Conservation (phyloP, 371 early-diverging fungal genomes). For the Parasitella parasitica region DNA sequence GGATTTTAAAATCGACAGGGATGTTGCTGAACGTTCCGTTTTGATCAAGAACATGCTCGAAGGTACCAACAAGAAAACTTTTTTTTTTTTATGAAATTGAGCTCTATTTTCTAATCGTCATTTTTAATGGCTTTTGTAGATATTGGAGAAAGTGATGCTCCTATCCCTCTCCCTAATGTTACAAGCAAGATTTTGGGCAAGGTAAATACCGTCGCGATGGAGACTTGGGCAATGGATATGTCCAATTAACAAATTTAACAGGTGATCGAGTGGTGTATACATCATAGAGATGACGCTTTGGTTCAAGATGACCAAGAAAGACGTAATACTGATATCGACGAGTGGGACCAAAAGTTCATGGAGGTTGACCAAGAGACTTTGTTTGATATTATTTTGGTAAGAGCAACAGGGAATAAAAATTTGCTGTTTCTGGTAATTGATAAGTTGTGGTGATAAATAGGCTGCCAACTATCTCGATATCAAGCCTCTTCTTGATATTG, state of each 20-base stretch:
- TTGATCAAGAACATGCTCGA: constrained; percentile 95
- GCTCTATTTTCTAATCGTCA: not conserved
- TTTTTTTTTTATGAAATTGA: not conserved
- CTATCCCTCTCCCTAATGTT: constrained; percentile 82
- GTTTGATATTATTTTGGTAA: constrained; percentile 71
- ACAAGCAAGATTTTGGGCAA: constrained; percentile 68
- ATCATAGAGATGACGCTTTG: constrained; percentile 72
- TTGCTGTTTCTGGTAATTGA: not conserved
- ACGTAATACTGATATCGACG: constrained; percentile 73
- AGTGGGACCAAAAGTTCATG: constrained; percentile 83
- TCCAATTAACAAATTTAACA: constrained; percentile 8
- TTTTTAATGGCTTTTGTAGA: no score
- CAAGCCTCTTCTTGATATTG: constrained; percentile 90
- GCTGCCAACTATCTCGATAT: constrained; percentile 98
- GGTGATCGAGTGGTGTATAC: constrained; percentile 82
- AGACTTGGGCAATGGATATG: not conserved
- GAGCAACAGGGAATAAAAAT: not conserved
- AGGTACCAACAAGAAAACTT: constrained; percentile 32
- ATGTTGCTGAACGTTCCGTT: constrained; percentile 83
- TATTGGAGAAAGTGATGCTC: constrained; percentile 72
- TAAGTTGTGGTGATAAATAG: constrained; percentile 18
- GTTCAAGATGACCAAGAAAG: constrained; percentile 62
- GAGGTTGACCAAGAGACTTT: constrained; percentile 78
- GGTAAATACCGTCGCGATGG: constrained; percentile 41
- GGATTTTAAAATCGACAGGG: constrained; percentile 76